These are phyloP conservation scores for Rutstroemia sp. DNA, from an alignment of 2,329 filamentous ascomycete species.

Conservation along the genomic window DNA sequence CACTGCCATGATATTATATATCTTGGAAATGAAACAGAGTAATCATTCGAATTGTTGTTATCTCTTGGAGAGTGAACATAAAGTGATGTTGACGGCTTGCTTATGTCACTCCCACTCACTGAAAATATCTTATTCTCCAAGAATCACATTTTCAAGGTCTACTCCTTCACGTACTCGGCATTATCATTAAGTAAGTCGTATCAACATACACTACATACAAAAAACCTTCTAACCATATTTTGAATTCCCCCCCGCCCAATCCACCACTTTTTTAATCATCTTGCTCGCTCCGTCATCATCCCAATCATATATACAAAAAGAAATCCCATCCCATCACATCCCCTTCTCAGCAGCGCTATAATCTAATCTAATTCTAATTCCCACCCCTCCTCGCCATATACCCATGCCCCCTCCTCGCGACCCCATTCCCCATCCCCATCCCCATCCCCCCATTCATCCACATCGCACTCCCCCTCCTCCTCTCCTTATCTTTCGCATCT, in stretches of 20 bases:
- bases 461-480: conserved; percentile 1
- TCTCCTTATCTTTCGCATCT: conserved; percentile 11
- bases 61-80: too few species aligned
- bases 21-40: too few species aligned
- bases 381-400: conserved; percentile 7
- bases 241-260: not conserved
- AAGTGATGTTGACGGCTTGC: too few species aligned
- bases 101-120: too few species aligned
- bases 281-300: not conserved
- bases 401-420: conserved; percentile 2
- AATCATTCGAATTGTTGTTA: too few species aligned
- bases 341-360: not conserved
- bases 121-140: too few species aligned
- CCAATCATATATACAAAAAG: conserved; percentile 9
- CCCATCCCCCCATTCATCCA: conserved; percentile 4
- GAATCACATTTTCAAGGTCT: too few species aligned
- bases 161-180: not conserved
- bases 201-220: conserved; percentile 6
- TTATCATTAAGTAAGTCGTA: conserved; percentile 9
- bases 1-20: too few species aligned
- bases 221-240: not conserved
- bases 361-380: not conserved
- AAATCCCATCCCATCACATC: not conserved
- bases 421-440: conserved; percentile 1
- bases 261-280: not conserved